Evolutionary conservation across 2,329 filamentous ascomycete species (phyloP).

Genomic region (Aspergillus fumigatiaffinis): DNA sequence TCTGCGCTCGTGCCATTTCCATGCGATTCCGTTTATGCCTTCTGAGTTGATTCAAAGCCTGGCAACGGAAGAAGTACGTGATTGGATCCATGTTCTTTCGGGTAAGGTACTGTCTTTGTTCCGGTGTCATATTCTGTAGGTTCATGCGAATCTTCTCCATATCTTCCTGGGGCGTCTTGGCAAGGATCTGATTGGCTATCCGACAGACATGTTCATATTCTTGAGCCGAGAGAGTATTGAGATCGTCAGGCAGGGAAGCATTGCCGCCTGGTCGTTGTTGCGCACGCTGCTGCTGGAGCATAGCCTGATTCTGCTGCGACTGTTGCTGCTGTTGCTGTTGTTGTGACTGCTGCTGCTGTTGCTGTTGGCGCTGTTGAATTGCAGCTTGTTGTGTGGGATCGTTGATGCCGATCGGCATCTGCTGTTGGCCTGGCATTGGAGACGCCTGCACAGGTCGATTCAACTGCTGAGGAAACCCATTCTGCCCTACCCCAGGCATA

Average conservation of each 20-base stretch:
- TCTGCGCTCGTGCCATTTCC: slow-evolving; percentile 31
- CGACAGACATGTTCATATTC: slow-evolving; percentile 44
- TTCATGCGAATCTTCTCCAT: slow-evolving; percentile 47
- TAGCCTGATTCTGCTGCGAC: slow-evolving; percentile 14
- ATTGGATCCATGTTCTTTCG: slow-evolving; percentile 48
- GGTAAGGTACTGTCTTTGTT: slow-evolving; percentile 45
- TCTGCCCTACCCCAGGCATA: slow-evolving; percentile 32
- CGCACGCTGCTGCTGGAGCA: slow-evolving; percentile 27
- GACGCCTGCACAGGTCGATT: slow-evolving; percentile 50
- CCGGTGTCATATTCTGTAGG: slow-evolving; percentile 43
- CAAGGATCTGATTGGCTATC: slow-evolving; percentile 46
- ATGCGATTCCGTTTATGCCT: slow-evolving; percentile 29
- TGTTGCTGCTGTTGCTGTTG: slow-evolving; percentile 22
- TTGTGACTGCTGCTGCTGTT: slow-evolving; percentile 23
- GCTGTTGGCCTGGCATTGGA: slow-evolving; percentile 41
- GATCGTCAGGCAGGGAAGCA: slow-evolving; percentile 30
- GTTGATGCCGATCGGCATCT: slow-evolving; percentile 35
- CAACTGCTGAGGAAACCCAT: slow-evolving; percentile 48
- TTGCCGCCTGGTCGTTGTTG: slow-evolving; percentile 28
- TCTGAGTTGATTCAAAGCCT: slow-evolving; percentile 43
- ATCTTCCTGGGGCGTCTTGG: slow-evolving; percentile 42
- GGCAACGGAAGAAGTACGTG: slow-evolving; percentile 48
- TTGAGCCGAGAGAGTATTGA: slow-evolving; percentile 34
- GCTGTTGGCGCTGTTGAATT: slow-evolving; percentile 32
- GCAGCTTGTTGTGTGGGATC: slow-evolving; percentile 29